Conservation (phyloP, 176 grass and related monocot genomes). For the Paspalum vaginatum region DNA sequence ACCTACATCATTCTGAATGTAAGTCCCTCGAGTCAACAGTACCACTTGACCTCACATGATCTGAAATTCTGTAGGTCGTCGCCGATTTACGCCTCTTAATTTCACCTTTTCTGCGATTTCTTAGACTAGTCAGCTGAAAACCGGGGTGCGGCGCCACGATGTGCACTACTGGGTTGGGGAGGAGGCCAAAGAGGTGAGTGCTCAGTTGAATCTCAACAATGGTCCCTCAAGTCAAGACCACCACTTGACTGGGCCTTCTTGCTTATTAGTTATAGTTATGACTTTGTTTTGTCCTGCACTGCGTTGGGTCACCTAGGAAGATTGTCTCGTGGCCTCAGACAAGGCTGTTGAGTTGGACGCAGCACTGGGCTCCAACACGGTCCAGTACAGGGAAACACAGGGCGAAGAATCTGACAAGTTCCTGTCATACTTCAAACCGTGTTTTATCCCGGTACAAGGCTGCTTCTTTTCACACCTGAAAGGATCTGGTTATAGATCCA, state of each 20-base stretch:
- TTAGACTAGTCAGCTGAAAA: slow-evolving; percentile 76
- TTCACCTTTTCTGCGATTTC: slow-evolving; percentile 5
- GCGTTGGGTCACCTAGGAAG: slow-evolving; percentile 55
- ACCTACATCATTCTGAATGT: slow-evolving; percentile 74
- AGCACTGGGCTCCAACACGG: slow-evolving; percentile 66
- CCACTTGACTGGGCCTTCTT: slow-evolving; percentile 14
- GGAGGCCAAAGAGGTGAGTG: slow-evolving; percentile 64
- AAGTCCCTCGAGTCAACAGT: background rate
- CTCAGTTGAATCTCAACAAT: background rate
- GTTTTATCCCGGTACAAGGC: slow-evolving; percentile 72
- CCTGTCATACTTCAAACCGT: slow-evolving; percentile 94
- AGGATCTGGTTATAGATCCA: slow-evolving; percentile 34
- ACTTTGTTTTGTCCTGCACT: slow-evolving; percentile 24
- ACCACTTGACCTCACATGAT: background rate
- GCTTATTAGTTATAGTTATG: background rate
- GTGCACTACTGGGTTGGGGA: slow-evolving; percentile 92
- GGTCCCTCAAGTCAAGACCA: background rate
- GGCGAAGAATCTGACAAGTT: slow-evolving; percentile 82
- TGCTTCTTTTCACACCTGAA: slow-evolving; percentile 52
- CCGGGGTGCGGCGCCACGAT: slow-evolving; percentile 55
- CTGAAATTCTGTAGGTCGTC: background rate
- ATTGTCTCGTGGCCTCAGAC: slow-evolving; percentile 64
- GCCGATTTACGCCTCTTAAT: background rate
- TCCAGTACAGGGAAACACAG: slow-evolving; percentile 80
- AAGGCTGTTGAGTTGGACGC: slow-evolving; percentile 82